phyloP scores from a whole-genome alignment of 2,329 filamentous ascomycete genomes.

The Ophiostoma sp. region DNA sequence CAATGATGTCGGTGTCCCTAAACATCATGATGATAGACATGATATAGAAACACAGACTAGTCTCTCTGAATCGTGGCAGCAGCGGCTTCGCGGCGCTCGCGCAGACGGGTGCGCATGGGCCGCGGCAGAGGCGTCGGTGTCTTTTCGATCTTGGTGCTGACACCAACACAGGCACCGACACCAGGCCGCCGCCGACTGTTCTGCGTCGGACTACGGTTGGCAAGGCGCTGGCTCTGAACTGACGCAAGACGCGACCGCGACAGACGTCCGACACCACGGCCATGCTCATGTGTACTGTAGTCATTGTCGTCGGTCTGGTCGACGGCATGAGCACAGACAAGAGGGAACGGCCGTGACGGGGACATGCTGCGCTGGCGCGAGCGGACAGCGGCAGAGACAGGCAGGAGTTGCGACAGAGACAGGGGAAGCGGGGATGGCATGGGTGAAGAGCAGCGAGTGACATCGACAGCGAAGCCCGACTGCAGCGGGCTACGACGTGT shows the following conservation, averaged over 20 bases:
- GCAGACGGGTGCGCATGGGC: slow-evolving; percentile 28
- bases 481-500: slow-evolving; percentile 19
- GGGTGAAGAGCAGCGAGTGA: slow-evolving; percentile 10
- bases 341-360: slow-evolving; percentile 31
- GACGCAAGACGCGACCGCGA: neutral
- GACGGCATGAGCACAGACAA: slow-evolving; percentile 28
- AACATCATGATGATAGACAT: neutral
- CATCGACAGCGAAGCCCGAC: slow-evolving; percentile 18
- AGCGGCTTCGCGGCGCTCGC: slow-evolving; percentile 37
- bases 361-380: slow-evolving; percentile 32
- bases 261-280: neutral
- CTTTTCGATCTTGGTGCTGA: slow-evolving; percentile 16
- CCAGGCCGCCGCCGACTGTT: slow-evolving; percentile 30
- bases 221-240: neutral
- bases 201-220: neutral
- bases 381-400: slow-evolving; percentile 4
- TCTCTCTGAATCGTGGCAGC: slow-evolving; percentile 1
- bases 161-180: slow-evolving; percentile 25
- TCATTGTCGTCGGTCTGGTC: neutral
- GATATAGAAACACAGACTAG: neutral
- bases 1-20: neutral
- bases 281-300: neutral
- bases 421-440: neutral
- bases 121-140: slow-evolving; percentile 12
- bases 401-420: neutral